Conservation (phyloP, 2,329 filamentous ascomycete species). For the Orbilia quercus region DNA sequence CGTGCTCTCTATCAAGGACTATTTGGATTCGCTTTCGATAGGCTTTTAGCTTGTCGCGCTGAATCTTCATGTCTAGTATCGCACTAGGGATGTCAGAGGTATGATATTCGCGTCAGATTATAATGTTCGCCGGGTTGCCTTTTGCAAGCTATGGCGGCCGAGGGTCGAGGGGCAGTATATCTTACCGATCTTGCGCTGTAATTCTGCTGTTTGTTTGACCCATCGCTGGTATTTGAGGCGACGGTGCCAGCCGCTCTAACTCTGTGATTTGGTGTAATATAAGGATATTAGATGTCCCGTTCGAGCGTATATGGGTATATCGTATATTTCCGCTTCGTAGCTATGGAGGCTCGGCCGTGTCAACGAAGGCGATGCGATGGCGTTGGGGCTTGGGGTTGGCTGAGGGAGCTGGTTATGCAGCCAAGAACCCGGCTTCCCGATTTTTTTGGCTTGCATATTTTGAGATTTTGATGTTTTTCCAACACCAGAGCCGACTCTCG, state of each 20-base stretch:
- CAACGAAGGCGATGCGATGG: conserved; percentile 14
- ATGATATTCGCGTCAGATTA: conserved; percentile 34
- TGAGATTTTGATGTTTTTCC: not conserved
- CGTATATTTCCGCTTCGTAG: not conserved
- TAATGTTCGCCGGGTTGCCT: not conserved
- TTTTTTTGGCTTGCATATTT: not conserved
- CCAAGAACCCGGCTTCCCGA: conserved; percentile 20
- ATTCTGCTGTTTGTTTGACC: conserved; percentile 75
- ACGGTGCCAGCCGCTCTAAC: not conserved
- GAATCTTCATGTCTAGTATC: conserved; percentile 96
- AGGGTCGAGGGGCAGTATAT: conserved; percentile 32
- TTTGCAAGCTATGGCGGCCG: not conserved
- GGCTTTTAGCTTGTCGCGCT: conserved; percentile 95
- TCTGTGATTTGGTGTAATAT: not conserved
- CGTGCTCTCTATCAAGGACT: conserved; percentile 87
- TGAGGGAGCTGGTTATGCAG: conserved; percentile 35
- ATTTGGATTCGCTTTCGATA: conserved; percentile 91
- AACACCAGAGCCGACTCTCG: not conserved
- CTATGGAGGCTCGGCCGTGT: conserved; percentile 1
- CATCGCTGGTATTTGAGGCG: conserved; percentile 64
- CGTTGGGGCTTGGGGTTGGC: conserved; percentile 10
- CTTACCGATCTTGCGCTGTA: conserved; percentile 86
- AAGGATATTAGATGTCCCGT: not conserved
- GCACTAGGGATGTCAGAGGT: conserved; percentile 70
- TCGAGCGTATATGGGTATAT: not conserved